Conservation (phyloP, 306 rosid genomes). For the Prunus kanzakura region DNA sequence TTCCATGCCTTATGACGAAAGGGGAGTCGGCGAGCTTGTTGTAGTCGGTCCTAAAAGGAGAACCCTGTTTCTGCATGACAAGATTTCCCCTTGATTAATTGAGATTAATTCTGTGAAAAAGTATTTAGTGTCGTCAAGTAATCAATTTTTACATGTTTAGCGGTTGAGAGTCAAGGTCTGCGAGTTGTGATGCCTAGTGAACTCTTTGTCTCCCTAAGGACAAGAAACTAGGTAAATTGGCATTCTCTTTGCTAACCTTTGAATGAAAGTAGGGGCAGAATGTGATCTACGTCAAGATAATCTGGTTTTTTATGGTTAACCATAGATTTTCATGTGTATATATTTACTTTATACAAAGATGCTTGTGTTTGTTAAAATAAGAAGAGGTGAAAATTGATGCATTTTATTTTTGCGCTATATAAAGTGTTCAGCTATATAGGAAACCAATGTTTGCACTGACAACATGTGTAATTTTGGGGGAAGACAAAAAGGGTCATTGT, state of each 20-base stretch:
- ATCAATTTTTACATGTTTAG: neutral
- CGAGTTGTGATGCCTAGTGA: neutral
- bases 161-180: neutral
- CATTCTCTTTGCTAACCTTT: neutral
- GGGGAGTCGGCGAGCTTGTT: no score
- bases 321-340: neutral
- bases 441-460: no score
- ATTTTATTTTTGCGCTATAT: no score
- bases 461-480: no score
- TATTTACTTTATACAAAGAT: no score
- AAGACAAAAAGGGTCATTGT: no score
- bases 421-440: no score
- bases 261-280: neutral
- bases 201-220: neutral
- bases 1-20: no score
- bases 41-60: no score
- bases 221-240: neutral
- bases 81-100: neutral
- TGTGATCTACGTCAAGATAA: neutral
- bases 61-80: neutral
- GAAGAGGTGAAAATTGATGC: no score
- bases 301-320: neutral
- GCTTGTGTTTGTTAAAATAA: no score
- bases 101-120: neutral
- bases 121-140: neutral